A percentile compares a stretch with the other conserved stretches of the same genome.
Evolutionary conservation across 1,284 basidiomycete genomes (phyloP).

Genomic region (Apiotrichum domesticum): DNA sequence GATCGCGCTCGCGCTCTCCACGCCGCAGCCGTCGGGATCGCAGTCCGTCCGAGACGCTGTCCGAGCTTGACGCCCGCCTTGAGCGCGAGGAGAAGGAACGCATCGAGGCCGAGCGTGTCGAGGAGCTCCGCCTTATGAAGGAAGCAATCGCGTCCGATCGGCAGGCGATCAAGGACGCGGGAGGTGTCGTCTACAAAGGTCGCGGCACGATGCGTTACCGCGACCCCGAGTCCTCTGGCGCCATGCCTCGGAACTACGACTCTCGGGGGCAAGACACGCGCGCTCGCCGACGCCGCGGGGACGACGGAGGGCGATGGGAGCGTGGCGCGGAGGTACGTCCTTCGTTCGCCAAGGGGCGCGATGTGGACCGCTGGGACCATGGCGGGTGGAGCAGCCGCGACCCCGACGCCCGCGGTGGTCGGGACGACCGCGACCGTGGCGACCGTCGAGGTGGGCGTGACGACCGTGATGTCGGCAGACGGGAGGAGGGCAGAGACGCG

Average conservation of each 20-base stretch:
- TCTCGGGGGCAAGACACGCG: conserved; percentile 22
- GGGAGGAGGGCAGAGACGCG: conserved; percentile 12
- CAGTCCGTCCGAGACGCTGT: conserved; percentile 30
- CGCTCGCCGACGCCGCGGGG: conserved; percentile 8
- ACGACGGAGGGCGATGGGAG: conserved; percentile 13
- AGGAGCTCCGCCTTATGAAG: conserved; percentile 32
- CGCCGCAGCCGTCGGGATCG: background rate
- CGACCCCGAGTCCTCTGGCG: conserved; percentile 37
- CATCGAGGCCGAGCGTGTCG: conserved; percentile 31
- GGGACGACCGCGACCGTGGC: background rate
- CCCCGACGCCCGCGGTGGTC: background rate
- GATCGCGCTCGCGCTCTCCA: conserved; percentile 4
- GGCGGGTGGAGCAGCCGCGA: conserved; percentile 12
- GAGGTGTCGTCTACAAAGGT: conserved; percentile 45
- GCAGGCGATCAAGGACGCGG: conserved; percentile 24
- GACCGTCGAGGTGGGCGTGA: conserved; percentile 8
- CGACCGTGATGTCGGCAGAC: conserved; percentile 45
- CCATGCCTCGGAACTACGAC: conserved; percentile 28
- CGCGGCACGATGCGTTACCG: conserved; percentile 46
- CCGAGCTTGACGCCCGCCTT: conserved; percentile 45
- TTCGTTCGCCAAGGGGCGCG: conserved; percentile 15
- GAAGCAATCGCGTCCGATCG: conserved; percentile 30
- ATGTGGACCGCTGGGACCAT: conserved; percentile 32
- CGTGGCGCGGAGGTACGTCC: conserved; percentile 21
- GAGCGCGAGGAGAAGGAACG: conserved; percentile 46